Evolutionary conservation across 1,284 basidiomycete species (phyloP), one percentile per base, ranked within the genome.

Genomic region (Rhodofomes roseus): DNA sequence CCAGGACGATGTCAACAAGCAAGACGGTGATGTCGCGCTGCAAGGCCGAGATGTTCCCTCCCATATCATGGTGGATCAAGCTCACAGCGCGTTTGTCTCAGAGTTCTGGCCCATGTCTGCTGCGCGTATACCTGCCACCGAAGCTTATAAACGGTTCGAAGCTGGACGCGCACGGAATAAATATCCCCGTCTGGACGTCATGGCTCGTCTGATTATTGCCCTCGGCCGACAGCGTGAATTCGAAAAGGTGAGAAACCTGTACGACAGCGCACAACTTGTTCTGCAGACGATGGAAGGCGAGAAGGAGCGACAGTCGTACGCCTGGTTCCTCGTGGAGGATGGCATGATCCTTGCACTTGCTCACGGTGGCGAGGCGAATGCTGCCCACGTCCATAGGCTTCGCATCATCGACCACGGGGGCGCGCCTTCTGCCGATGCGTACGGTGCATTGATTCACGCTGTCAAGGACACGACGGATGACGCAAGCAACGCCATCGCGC

Each of bases 391-490:
- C 25, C 92, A 97, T 73, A 86, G 94, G 23, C 72, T 77, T n/a
- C 83, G 92, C 46, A 87, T 98, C 52, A 77, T 96, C 18, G 81
- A 89, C 55, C 82, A 89, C 20, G 91, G 92, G 0, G 82, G 85
- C n/a, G 80, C 85, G 1, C 95, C 95, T 2, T 87, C 85, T 0
- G 88, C 95, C 1, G 93, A 97, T 64, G 90, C 94, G 0, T 98
- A 97, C 69, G 95, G 92, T 1, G 91, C 92, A 11, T 82, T 97
- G 71, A 95, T 98, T 64, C 84, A 90, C 44, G 82, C 85, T 63
- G 86, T 94, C 65, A 92, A 90, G 74, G 93, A 96, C 68, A 96
- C 95, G 18, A 97, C 95, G 18, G 95, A 98, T 72, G 95, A 98
- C 68, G 90, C 93, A 0, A 83, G 87, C 6, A 92, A 94, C 64